Conservation (phyloP, 2,329 filamentous ascomycete species). For the Cordyceps militaris region DNA sequence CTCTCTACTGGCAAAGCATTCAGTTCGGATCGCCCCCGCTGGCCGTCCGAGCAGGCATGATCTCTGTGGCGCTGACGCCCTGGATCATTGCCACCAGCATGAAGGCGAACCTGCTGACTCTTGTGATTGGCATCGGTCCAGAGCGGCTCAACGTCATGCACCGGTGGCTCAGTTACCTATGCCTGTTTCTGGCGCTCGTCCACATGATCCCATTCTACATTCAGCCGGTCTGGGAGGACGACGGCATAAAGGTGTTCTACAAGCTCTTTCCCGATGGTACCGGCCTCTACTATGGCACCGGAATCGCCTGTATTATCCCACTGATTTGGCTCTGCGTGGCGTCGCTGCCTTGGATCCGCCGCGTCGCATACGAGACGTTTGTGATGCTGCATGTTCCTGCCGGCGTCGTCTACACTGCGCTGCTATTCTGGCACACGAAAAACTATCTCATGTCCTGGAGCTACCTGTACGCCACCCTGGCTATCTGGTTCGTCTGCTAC, state of each 20-base stretch:
- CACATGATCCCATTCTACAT: conserved; percentile 88
- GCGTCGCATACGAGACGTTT: conserved; percentile 79
- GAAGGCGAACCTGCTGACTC: conserved; percentile 79
- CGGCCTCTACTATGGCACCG: conserved; percentile 76
- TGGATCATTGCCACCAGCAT: conserved; percentile 88
- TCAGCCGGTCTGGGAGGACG: conserved; percentile 77
- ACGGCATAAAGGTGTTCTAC: conserved; percentile 62
- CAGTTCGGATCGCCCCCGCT: conserved; percentile 80
- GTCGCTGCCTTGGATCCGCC: conserved; percentile 71
- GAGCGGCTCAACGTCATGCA: conserved; percentile 90
- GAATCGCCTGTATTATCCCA: conserved; percentile 73
- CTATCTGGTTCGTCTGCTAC: conserved; percentile 72
- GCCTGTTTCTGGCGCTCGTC: conserved; percentile 71
- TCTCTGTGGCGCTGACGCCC: conserved; percentile 82
- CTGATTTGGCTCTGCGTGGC: conserved; percentile 77
- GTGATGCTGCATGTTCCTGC: conserved; percentile 75
- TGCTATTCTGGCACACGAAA: conserved; percentile 94
- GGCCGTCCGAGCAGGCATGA: conserved; percentile 83
- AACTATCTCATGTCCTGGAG: conserved; percentile 87
- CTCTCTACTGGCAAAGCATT: conserved; percentile 84
- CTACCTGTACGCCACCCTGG: conserved; percentile 76
- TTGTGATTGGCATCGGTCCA: conserved; percentile 84
- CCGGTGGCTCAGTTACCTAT: conserved; percentile 84
- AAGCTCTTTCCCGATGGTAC: conserved; percentile 58
- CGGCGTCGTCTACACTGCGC: conserved; percentile 69